These are phyloP conservation scores for Lentinula edodes DNA, from an alignment of 768 basidiomycete species.

Conservation along the genomic window DNA sequence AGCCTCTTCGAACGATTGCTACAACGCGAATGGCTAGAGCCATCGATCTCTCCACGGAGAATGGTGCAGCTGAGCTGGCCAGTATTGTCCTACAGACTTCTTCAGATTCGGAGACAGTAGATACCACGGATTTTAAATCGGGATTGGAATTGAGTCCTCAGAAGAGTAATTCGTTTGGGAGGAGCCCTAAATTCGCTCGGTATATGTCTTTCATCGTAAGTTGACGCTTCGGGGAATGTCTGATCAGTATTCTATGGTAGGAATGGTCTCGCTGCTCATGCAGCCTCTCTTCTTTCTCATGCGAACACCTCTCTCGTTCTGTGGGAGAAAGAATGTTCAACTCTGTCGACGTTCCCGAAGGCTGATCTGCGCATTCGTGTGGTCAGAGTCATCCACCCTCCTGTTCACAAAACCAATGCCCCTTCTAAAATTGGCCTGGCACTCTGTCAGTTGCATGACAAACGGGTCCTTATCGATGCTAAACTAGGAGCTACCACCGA, in stretches of 20 bases:
- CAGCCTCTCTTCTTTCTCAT: conserved; percentile 1
- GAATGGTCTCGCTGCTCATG: conserved; percentile 6
- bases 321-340: conserved; percentile 2
- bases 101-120: conserved; percentile 18
- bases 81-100: conserved; percentile 49
- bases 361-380: conserved; percentile 1
- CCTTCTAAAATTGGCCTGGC: neutral
- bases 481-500: neutral
- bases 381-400: neutral
- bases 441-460: neutral
- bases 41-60: conserved; percentile 47
- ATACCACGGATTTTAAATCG: conserved; percentile 33
- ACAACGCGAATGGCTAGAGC: conserved; percentile 48
- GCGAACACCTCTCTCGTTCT: neutral
- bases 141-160: conserved; percentile 56
- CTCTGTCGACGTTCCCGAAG: neutral
- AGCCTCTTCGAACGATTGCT: conserved; percentile 34
- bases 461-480: neutral
- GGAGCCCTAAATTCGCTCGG: conserved; percentile 43
- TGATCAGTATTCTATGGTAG: neutral
- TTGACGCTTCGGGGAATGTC: too few species aligned
- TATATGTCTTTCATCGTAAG: conserved; percentile 19
- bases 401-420: neutral
- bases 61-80: conserved; percentile 43
- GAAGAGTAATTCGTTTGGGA: conserved; percentile 36